phyloP scores from a whole-genome alignment of 2,329 filamentous ascomycete species.

The Cladophialophora immunda region DNA sequence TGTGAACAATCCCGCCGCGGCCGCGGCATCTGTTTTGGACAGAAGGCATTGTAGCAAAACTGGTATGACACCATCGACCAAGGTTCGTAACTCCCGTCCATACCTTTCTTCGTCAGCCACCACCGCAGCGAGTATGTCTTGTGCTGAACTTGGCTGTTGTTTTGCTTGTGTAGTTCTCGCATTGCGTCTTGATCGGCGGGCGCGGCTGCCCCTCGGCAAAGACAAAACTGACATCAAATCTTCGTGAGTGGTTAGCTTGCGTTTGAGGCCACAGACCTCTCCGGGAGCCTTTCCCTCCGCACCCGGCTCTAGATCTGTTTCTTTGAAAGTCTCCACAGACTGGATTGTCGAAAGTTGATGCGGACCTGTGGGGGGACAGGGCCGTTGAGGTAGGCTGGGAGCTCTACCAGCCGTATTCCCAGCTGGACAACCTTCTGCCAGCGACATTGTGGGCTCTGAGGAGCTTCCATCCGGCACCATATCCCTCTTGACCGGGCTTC shows the following conservation, averaged over 20 bases:
- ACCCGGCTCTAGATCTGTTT: conserved; percentile 43
- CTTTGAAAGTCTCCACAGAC: conserved; percentile 61
- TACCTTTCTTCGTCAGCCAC: conserved; percentile 86
- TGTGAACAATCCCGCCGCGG: conserved; percentile 73
- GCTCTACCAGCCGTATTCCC: neutral
- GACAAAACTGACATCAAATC: conserved; percentile 95
- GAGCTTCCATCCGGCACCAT: neutral
- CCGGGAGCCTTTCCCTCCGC: conserved; percentile 45
- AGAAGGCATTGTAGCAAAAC: conserved; percentile 88
- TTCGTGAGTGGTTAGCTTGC: conserved; percentile 86
- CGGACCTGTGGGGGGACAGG: conserved; percentile 62
- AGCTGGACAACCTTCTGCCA: neutral
- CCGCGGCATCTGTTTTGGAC: conserved; percentile 71
- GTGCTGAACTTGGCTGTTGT: conserved; percentile 67
- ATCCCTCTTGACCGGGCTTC: conserved; percentile 26
- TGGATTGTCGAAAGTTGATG: conserved; percentile 66
- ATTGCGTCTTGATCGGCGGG: conserved; percentile 79
- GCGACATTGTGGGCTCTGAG: neutral
- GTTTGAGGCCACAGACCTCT: conserved; percentile 65
- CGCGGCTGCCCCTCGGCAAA: conserved; percentile 67
- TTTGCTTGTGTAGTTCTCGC: conserved; percentile 71
- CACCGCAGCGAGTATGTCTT: conserved; percentile 82
- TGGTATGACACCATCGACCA: conserved; percentile 94
- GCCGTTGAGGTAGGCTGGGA: conserved; percentile 44
- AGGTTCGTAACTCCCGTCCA: conserved; percentile 85